A percentile compares a stretch with the other conserved stretches of the same genome.
phyloP scores from a whole-genome alignment of 768 basidiomycete species.

The Candolleomyces efflorescens region DNA sequence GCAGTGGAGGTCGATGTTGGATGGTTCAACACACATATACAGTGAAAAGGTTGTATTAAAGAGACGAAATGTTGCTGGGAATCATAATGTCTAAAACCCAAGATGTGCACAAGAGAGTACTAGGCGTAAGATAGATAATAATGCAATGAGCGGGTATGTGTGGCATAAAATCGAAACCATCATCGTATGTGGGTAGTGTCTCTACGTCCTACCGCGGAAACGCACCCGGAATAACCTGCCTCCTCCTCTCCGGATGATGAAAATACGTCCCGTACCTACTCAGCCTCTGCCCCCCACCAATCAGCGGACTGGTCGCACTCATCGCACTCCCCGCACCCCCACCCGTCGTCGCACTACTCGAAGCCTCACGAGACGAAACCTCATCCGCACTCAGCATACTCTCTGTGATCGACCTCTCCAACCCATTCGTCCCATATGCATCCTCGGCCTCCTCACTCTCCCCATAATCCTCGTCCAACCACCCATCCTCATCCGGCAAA shows the following conservation, averaged over 20 bases:
- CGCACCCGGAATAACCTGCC: conserved; percentile 56
- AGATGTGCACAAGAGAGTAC: too few relatives aligned
- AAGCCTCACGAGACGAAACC: not conserved
- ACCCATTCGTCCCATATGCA: conserved; percentile 23
- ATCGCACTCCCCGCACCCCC: conserved; percentile 9
- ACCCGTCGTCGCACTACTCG: conserved; percentile 7
- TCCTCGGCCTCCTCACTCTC: conserved; percentile 44
- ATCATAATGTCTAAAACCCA: too few relatives aligned
- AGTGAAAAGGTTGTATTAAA: too few relatives aligned
- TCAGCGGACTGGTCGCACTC: conserved; percentile 28
- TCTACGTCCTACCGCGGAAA: conserved; percentile 33
- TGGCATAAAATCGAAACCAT: too few relatives aligned
- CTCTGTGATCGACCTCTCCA: conserved; percentile 24
- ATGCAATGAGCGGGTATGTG: too few relatives aligned
- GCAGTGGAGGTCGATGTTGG: too few relatives aligned
- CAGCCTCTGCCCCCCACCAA: conserved; percentile 16
- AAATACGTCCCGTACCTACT: conserved; percentile 78
- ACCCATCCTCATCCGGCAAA: conserved; percentile 71
- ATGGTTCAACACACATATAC: too few relatives aligned
- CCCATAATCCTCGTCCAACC: conserved; percentile 49
- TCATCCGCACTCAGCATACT: conserved; percentile 20
- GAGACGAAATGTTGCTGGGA: too few relatives aligned
- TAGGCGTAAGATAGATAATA: too few relatives aligned
- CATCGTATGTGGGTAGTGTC: too few relatives aligned
- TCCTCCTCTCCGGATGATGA: conserved; percentile 77